Evolutionary conservation across 305 asterid species (phyloP).

Genomic region (Fraxinus latifolia): DNA sequence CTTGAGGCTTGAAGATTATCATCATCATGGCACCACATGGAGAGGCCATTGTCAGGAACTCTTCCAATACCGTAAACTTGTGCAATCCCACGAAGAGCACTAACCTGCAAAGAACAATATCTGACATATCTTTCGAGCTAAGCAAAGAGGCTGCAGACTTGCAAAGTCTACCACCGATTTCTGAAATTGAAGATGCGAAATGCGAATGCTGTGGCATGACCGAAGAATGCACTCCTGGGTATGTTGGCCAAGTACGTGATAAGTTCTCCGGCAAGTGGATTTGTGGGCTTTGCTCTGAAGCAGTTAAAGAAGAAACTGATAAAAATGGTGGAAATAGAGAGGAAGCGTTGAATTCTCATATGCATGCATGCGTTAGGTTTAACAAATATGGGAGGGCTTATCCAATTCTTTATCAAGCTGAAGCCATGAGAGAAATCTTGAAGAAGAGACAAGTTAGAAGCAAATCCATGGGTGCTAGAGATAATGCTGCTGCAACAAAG

Average conservation of each 20-base stretch:
- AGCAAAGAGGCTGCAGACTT: slow-evolving; percentile 22
- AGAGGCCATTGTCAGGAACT: slow-evolving; percentile 23
- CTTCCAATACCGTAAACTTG: slow-evolving; percentile 9
- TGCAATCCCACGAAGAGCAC: slow-evolving; percentile 33
- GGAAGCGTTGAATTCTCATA: slow-evolving; percentile 37
- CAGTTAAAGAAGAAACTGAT: slow-evolving; percentile 45
- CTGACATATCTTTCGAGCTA: slow-evolving; percentile 42
- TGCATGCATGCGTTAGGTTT: slow-evolving; percentile 40
- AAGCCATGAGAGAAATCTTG: slow-evolving; percentile 47
- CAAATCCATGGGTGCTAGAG: slow-evolving; percentile 38
- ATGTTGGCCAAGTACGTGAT: slow-evolving; percentile 25
- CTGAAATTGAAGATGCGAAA: slow-evolving; percentile 39
- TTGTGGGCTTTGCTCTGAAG: slow-evolving; percentile 48
- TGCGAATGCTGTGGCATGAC: slow-evolving; percentile 53
- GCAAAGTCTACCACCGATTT: slow-evolving; percentile 22
- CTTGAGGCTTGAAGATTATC: neutral
- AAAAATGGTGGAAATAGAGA: slow-evolving; percentile 41
- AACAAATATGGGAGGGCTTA: slow-evolving; percentile 41
- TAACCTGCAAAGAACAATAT: slow-evolving; percentile 33
- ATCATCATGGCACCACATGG: slow-evolving; percentile 45
- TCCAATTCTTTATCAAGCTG: slow-evolving; percentile 45
- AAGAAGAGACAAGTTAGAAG: slow-evolving; percentile 28
- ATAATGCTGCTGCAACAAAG: slow-evolving; percentile 12
- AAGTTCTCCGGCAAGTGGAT: slow-evolving; percentile 39
- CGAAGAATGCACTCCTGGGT: slow-evolving; percentile 45